These are phyloP conservation scores for Thalassiosira mediterranea DNA, from an alignment of 352 stramenopile species.

Conservation along the genomic window DNA sequence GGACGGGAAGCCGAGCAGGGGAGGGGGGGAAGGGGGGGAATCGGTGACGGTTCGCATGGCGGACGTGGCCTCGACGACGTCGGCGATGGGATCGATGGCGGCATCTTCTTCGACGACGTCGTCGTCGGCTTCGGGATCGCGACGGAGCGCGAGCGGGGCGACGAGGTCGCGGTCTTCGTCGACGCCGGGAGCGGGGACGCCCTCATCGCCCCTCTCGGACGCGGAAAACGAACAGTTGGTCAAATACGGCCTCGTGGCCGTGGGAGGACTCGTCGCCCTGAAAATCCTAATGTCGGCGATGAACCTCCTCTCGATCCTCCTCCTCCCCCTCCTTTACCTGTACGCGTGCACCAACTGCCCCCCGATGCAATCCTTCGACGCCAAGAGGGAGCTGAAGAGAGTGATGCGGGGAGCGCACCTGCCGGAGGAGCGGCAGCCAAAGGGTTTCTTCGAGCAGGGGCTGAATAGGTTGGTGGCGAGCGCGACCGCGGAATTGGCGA, in stretches of 20 bases:
- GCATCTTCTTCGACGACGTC: neutral
- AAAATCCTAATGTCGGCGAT: slow-evolving; percentile 26
- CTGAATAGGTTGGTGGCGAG: slow-evolving; percentile 51
- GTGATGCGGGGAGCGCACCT: slow-evolving; percentile 71
- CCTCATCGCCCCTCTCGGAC: slow-evolving; percentile 7
- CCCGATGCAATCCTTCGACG: slow-evolving; percentile 59
- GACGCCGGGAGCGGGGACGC: neutral
- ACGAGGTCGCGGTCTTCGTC: neutral
- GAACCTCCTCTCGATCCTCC: slow-evolving; percentile 29
- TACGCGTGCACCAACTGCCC: slow-evolving; percentile 61
- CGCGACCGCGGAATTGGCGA: slow-evolving; percentile 63
- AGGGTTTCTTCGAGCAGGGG: slow-evolving; percentile 52
- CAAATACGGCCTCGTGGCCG: slow-evolving; percentile 11
- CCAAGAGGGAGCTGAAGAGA: slow-evolving; percentile 71
- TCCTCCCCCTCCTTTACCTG: slow-evolving; percentile 54
- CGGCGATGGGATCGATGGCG: neutral
- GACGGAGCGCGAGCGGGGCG: neutral
- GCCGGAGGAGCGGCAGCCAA: slow-evolving; percentile 67
- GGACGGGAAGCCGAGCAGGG: no score
- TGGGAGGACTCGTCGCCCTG: slow-evolving; percentile 12
- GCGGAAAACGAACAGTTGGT: slow-evolving; percentile 28
- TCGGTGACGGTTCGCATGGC: slow-evolving; percentile 12
- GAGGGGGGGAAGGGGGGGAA: no score
- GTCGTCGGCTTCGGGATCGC: neutral
- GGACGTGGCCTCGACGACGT: neutral